Percentiles rank a stretch among this genome's conserved stretches.
phyloP scores from a whole-genome alignment of 31 red algal species.

The Porphyra umbilicalis region DNA sequence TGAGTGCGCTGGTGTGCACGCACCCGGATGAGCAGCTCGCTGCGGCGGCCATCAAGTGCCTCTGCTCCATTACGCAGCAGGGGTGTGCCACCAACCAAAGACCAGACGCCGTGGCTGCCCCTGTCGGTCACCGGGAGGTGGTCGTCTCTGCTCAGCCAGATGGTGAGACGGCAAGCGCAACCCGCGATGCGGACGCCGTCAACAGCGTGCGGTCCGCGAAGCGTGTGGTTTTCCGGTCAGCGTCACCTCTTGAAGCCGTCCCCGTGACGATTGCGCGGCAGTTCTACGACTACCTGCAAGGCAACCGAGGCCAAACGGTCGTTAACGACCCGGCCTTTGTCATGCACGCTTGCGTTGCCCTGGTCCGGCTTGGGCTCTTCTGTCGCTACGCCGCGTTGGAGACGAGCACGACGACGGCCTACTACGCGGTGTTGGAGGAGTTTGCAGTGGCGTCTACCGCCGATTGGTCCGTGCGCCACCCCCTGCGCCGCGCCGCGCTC shows the following conservation, averaged over 20 bases:
- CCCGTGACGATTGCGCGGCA: neutral
- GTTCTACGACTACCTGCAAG: neutral
- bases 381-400: slow-evolving; percentile 46
- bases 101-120: neutral
- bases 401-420: neutral
- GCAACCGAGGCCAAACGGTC: neutral
- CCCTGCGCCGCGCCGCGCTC: neutral
- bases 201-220: neutral
- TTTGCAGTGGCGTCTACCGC: neutral
- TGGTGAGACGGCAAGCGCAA: neutral
- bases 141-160: neutral
- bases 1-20: neutral
- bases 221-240: neutral
- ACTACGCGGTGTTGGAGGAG: neutral
- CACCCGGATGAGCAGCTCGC: neutral
- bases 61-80: neutral
- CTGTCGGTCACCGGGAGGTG: neutral
- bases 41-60: neutral
- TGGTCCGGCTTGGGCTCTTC: slow-evolving; percentile 52
- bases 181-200: neutral
- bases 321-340: slow-evolving; percentile 1
- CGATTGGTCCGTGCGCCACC: neutral
- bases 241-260: neutral
- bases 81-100: neutral
- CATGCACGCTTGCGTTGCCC: slow-evolving; percentile 40